Evolutionary conservation across 1,284 basidiomycete genomes (phyloP).

Genomic region (Veloboletus limbatus): DNA sequence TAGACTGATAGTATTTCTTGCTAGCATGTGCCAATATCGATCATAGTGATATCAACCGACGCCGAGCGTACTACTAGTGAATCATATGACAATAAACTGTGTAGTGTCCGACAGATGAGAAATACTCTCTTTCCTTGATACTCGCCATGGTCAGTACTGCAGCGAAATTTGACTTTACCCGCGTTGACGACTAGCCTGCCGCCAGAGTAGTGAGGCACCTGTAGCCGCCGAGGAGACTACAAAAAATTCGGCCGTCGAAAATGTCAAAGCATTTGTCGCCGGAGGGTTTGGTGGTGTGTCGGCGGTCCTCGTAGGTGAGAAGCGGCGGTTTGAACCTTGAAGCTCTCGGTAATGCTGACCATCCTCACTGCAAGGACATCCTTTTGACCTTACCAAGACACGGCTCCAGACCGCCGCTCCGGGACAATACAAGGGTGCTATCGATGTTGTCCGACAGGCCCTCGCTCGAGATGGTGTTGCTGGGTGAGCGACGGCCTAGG

Average conservation of each 20-base stretch:
- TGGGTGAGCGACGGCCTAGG: conserved; percentile 56
- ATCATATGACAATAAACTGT: conserved; percentile 19
- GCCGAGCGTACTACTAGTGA: conserved; percentile 5
- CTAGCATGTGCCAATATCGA: conserved; percentile 6
- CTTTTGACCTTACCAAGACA: conserved; percentile 97
- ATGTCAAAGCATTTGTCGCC: conserved; percentile 81
- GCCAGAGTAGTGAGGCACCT: conserved; percentile 27
- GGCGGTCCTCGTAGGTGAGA: conserved; percentile 85
- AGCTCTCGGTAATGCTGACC: conserved; percentile 11
- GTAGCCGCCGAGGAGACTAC: conserved; percentile 16
- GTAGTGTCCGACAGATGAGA: not conserved
- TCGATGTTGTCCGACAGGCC: conserved; percentile 93
- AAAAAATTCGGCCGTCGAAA: conserved; percentile 49
- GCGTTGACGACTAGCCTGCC: conserved; percentile 10
- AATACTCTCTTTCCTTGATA: conserved; percentile 10
- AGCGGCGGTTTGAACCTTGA: not conserved
- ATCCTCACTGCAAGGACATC: conserved; percentile 66
- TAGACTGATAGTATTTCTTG: conserved; percentile 14
- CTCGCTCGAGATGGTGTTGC: conserved; percentile 84
- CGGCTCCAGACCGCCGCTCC: conserved; percentile 90
- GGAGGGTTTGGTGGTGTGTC: conserved; percentile 90
- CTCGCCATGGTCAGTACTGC: conserved; percentile 28
- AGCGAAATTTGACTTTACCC: not conserved
- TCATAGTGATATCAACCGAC: not conserved
- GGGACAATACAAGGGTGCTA: conserved; percentile 87